Evolutionary conservation across 2,329 filamentous ascomycete species (phyloP), one percentile per base, ranked within the genome.

Genomic region (Neonectria punicea): DNA sequence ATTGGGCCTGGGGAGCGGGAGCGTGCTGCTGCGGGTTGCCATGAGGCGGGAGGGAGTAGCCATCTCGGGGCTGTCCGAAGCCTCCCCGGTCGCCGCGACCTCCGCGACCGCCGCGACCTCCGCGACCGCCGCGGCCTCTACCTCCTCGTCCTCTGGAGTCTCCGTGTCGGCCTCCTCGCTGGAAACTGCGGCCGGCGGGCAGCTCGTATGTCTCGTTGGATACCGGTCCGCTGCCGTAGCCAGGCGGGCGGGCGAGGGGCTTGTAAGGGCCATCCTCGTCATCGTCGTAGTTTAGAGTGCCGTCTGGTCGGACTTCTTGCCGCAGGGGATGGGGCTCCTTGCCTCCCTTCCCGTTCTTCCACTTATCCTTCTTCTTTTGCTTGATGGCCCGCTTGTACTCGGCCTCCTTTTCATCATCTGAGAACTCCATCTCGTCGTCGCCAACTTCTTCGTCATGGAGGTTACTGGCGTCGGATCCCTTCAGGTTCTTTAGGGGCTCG

Each of bases 381-480:
- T 94, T 94, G 57, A 89, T 73, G 65, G 86, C 85, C 61, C 87
- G 83, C 81, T 92, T 97, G 76, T 93, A 89, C 72, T 94, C 93
- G 8, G 92, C 91, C 79, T 99, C 96, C 71, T 93, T 92, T 80
- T 99, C 96, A 74, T 99, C 96, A 71, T 99, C 96, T 0, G 95
- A 98, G 78, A 98, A 98, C 76, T 98, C 96, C 72, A 93, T 87
- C 77, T 98, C 95, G 41, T 97, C 93, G 34, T 92, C 91, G 16
- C 82, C 89, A 8, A 94, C 87, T 80, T 98, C 95, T 78, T 99
- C 96, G 71, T 98, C 96, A 78, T 97, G 92, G 59, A 97, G 86
- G 76, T 98, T 98, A 56, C 93, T 97, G 9, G 96, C 95, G 79
- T 99, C 96, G 10, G 93, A 96, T 65, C 94, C 93, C 81, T 97